Base-by-base conservation (phyloP, 805 yeast genomes). In the Yamadazyma sp. region DNA sequence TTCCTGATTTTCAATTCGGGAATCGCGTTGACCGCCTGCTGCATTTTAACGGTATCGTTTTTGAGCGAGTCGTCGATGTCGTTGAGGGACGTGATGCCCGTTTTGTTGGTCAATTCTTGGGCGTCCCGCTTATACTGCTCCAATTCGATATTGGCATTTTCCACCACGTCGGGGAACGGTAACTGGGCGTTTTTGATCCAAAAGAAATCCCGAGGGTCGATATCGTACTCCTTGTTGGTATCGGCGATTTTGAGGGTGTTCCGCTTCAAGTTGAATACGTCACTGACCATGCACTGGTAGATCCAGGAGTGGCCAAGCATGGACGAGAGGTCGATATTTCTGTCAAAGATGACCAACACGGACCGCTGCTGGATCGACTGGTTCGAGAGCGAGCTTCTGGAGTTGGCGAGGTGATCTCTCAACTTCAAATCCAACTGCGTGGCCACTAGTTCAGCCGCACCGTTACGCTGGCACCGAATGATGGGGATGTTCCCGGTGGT, bases 131-230 rank as follows among this genome's bases (percentile, higher is more conserved):
- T 91, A 63, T 93, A 93, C 38, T 73, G 71, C 42, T 82, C 78
- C 43, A 90, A 71, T 42, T 88, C 97, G 18, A 73, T 63, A 54
- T 93, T 98, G 14, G 95, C 95, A 60, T 87, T 87, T 59, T 93
- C 99, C 22, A 95, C 99, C n/a, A 95, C 98, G 57, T 91, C 97
- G 1, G 99, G 99, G 70, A 93, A 93, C 25, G 99, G 98, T 40
- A 87, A 66, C 35, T 83, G 83, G 9, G 95, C 73, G 62, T 93
- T 90, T 44, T 74, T 72, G 45, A 63, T 67, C 99, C 99, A 93
- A 64, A 93, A 93, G 57, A 85, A 86, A 66, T 93, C 99, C 40
- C 78, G 77, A 19, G 96, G 96, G 52, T 91, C 99, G 30, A 93
- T 74, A 57, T 93, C 99, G 58, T 83, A 84, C 44, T 78, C 74